phyloP scores from a whole-genome alignment of 2,329 filamentous ascomycete genomes.

The Botrytis fragariae region DNA sequence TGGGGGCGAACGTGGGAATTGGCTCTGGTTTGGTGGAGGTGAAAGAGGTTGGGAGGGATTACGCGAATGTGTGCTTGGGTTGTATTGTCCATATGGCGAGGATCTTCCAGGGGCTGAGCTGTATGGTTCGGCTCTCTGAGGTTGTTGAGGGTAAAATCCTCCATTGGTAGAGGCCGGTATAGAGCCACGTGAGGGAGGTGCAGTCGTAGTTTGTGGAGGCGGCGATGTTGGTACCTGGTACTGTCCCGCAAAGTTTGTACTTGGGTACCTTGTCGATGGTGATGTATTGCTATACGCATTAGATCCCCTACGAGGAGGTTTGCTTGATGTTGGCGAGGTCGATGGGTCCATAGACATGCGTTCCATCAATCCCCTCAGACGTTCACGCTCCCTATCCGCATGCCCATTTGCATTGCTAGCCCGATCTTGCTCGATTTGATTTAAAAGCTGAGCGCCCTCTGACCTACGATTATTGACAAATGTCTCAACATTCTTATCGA shows the following conservation, averaged over 20 bases:
- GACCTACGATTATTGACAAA: constrained; percentile 93
- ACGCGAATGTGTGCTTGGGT: constrained; percentile 39
- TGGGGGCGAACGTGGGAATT: constrained; percentile 53
- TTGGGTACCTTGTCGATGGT: constrained; percentile 49
- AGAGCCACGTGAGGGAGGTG: constrained; percentile 43
- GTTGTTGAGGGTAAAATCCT: constrained; percentile 30
- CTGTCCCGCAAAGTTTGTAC: constrained; percentile 54
- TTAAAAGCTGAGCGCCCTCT: constrained; percentile 86
- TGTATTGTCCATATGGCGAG: constrained; percentile 45
- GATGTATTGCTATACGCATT: constrained; percentile 40
- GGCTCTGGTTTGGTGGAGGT: constrained; percentile 50
- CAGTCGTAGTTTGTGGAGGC: constrained; percentile 38
- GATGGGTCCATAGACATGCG: constrained; percentile 82
- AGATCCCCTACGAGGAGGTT: constrained; percentile 39
- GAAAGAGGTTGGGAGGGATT: constrained; percentile 34
- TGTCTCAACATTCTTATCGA: constrained; percentile 92
- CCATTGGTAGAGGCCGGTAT: constrained; percentile 45
- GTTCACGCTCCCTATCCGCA: constrained; percentile 78
- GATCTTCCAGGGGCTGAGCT: constrained; percentile 46
- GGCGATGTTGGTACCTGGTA: constrained; percentile 60
- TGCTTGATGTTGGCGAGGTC: constrained; percentile 42
- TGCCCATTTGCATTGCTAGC: constrained; percentile 36
- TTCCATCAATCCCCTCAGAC: constrained; percentile 88
- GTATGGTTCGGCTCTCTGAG: constrained; percentile 14
- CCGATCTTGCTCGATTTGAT: constrained; percentile 60